phyloP scores from a whole-genome alignment of 139 green algal genomes.

The Tetraselmis striata region DNA sequence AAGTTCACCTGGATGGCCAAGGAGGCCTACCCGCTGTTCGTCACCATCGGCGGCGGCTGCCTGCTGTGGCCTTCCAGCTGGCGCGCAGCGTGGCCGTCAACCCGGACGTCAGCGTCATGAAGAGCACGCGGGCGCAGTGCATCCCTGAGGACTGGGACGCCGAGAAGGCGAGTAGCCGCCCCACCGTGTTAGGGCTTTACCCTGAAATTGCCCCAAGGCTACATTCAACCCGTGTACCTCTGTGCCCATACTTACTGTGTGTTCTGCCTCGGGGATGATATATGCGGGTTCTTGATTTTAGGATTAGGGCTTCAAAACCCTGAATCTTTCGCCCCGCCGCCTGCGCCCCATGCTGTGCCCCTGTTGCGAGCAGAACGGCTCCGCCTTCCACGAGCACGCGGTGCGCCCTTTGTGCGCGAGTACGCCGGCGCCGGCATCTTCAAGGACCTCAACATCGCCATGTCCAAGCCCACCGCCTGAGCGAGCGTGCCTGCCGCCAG shows the following conservation, averaged over 20 bases:
- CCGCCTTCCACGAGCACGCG: neutral
- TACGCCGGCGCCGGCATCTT: neutral
- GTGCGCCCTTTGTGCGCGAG: neutral
- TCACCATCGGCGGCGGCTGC: neutral
- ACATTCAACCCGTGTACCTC: too few species aligned
- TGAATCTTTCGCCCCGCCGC: too few species aligned
- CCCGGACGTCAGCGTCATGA: neutral
- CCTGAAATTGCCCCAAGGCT: too few species aligned
- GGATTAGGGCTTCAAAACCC: too few species aligned
- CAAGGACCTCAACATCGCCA: neutral
- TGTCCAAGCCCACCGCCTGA: neutral
- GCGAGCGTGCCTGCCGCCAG: too few species aligned
- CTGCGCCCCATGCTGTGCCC: too few species aligned
- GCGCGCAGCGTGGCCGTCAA: neutral
- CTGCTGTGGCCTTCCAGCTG: neutral
- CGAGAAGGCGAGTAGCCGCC: neutral
- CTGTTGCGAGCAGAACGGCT: too few species aligned
- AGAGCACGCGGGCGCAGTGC: neutral
- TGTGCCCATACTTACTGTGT: too few species aligned
- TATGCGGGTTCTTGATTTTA: too few species aligned
- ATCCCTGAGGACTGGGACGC: neutral
- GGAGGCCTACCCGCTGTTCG: neutral
- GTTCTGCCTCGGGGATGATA: too few species aligned
- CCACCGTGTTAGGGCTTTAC: too few species aligned
- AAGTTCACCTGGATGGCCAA: neutral